Base-by-base conservation (phyloP, 768 basidiomycete species). In the Mycena venus region DNA sequence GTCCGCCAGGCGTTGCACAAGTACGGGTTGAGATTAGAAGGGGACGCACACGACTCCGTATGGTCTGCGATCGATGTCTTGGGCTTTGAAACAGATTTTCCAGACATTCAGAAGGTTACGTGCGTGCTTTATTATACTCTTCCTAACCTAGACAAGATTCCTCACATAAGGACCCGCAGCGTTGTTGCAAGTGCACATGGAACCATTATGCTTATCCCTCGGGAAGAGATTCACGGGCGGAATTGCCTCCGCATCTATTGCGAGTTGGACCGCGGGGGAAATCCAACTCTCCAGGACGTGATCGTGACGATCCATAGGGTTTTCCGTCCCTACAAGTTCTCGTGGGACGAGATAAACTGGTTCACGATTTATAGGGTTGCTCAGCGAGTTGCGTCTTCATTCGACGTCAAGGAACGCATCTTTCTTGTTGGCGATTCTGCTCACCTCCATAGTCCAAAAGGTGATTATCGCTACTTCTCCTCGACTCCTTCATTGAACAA, bases 271-370 rank as follows among this genome's bases (percentile, higher is more conserved):
- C 42, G 36, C n/a, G 60, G 21, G 19, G 12, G 25, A 17, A 31
- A 9, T 19, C 44, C 68, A 21, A 32, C 68, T 29, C 68, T 69
- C 31, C 44, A 69, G 25, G 68, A 70, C 36, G 68, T 70, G 3
- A 19, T 51, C 9, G 49, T 44, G 29, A 70, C 31, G n/a, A 29
- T 70, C 32, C 68, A 70, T 44, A 34, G 36, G 23, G 68, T 70
- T 3, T 61, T 70, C 36, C 34, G 40, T 17, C 68, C 68, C 3
- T 70, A 34, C 36, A 51, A 27, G 5, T 70, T 70, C 27, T 29
- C 34, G 1, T 70, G 68, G 68, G 68, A 70, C 5, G 68, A 44
- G 34, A 51, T 70, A n/a, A 70, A 70, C 29, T 70, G 68, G 68
- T 70, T 62, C 59, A 70, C 68, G 10, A 61, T 70, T 25, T 70